Percentiles rank a stretch among this genome's conserved stretches.
Evolutionary conservation across 2,329 filamentous ascomycete genomes (phyloP).

Genomic region (Amauroascus niger): DNA sequence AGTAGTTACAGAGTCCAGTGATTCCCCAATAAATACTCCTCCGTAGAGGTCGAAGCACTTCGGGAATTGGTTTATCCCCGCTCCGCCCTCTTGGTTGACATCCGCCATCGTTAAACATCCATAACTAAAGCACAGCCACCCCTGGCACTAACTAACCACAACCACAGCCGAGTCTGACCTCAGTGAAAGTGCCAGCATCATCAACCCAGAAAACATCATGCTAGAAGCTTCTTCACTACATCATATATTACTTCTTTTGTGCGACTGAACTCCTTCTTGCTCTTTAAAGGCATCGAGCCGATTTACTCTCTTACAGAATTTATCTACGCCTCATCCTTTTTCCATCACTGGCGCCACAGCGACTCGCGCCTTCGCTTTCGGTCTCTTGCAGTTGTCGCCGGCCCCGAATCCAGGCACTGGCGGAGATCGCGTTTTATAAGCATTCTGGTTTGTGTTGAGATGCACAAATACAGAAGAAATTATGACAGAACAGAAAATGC

Average conservation of each 20-base stretch:
- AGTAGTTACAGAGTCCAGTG: too few relatives aligned
- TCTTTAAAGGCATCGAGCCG: background rate
- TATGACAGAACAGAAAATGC: conserved; percentile 72
- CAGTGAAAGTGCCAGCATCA: too few relatives aligned
- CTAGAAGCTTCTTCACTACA: too few relatives aligned
- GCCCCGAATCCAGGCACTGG: background rate
- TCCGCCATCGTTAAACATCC: too few relatives aligned
- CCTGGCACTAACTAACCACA: too few relatives aligned
- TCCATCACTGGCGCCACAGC: background rate
- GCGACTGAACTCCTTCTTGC: background rate
- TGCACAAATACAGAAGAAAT: conserved; percentile 51
- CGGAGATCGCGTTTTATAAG: background rate
- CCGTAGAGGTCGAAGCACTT: too few relatives aligned
- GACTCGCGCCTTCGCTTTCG: background rate
- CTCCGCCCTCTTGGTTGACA: too few relatives aligned
- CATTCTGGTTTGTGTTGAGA: conserved; percentile 38
- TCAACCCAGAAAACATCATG: too few relatives aligned
- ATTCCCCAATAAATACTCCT: too few relatives aligned
- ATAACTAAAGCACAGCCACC: too few relatives aligned
- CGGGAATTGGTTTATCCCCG: too few relatives aligned
- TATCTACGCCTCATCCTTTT: background rate
- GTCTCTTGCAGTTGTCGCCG: background rate
- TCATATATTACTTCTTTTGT: background rate
- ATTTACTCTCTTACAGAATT: background rate
- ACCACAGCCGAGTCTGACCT: too few relatives aligned